These are phyloP conservation scores for Cinchona pubescens DNA, from an alignment of 257 asterid species.

Conservation along the genomic window DNA sequence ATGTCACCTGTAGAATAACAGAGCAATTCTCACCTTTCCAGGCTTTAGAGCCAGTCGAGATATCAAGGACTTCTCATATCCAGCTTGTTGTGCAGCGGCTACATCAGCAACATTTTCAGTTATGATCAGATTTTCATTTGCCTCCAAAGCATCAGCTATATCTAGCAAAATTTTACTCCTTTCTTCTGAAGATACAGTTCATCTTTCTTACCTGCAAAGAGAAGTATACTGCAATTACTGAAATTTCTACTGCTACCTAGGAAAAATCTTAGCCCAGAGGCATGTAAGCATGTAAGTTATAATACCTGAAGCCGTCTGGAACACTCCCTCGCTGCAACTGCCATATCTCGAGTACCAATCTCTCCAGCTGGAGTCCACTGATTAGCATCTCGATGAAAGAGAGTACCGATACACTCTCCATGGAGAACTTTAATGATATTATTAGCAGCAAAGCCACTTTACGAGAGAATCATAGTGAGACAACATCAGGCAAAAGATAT, in stretches of 20 bases:
- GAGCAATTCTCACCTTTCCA: constrained; percentile 48
- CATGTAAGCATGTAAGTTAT: background rate
- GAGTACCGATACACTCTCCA: constrained; percentile 68
- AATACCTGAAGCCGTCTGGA: constrained; percentile 64
- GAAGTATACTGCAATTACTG: constrained; percentile 14
- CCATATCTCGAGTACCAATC: constrained; percentile 56
- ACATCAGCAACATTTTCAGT: constrained; percentile 69
- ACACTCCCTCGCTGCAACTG: constrained; percentile 73
- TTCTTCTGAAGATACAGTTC: constrained; percentile 59
- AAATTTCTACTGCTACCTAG: background rate
- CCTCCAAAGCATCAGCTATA: constrained; percentile 67
- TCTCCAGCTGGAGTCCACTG: constrained; percentile 52
- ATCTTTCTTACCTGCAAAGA: constrained; percentile 45
- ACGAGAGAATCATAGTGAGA: constrained; percentile 3
- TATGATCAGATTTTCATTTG: constrained; percentile 37
- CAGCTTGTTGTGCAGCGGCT: constrained; percentile 54
- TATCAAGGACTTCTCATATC: constrained; percentile 64
- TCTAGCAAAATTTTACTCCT: constrained; percentile 60
- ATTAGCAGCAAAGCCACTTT: constrained; percentile 58
- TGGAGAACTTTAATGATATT: constrained; percentile 60
- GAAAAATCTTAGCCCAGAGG: background rate
- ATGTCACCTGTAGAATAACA: background rate
- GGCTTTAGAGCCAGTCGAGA: constrained; percentile 63
- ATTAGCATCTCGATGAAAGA: constrained; percentile 70
- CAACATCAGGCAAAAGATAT: background rate